A percentile compares a stretch with the other conserved stretches of the same genome.
phyloP scores from a whole-genome alignment of 805 yeast species.

The Suhomyces emberorum region DNA sequence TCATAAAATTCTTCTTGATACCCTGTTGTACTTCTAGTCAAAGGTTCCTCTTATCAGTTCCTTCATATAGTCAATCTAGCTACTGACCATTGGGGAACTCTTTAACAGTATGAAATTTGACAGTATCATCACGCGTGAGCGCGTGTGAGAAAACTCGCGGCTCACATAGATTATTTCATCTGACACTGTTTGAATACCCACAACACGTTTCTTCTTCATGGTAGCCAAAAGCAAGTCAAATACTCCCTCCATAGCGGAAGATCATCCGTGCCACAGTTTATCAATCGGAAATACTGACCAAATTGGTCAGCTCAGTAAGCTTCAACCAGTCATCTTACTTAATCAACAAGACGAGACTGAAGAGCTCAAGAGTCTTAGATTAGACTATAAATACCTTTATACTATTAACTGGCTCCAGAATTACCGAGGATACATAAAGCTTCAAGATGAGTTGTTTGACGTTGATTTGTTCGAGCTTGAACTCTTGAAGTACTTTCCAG shows the following conservation, averaged over 20 bases:
- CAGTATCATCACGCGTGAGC: too few relatives aligned
- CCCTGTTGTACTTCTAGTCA: too few relatives aligned
- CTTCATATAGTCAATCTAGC: too few relatives aligned
- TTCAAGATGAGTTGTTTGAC: slow-evolving; percentile 53
- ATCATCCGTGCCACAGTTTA: slow-evolving; percentile 2
- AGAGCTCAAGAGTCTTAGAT: slow-evolving; percentile 12
- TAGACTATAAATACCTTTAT: slow-evolving; percentile 17
- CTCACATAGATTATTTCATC: background rate
- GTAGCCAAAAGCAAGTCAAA: slow-evolving; percentile 7
- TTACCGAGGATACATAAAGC: slow-evolving; percentile 49
- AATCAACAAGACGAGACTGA: slow-evolving; percentile 10
- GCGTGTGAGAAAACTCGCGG: too few relatives aligned
- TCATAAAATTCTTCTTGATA: too few relatives aligned
- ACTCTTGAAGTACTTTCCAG: slow-evolving; percentile 32
- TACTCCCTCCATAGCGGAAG: slow-evolving; percentile 3
- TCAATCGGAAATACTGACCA: slow-evolving; percentile 12
- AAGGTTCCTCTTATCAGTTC: too few relatives aligned
- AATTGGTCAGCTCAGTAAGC: slow-evolving; percentile 9
- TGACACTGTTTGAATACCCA: too few relatives aligned
- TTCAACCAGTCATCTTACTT: slow-evolving; percentile 9
- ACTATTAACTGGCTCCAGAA: slow-evolving; percentile 56
- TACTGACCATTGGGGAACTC: too few relatives aligned
- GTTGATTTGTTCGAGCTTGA: slow-evolving; percentile 63
- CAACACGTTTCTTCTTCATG: slow-evolving; percentile 1
- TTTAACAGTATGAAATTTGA: too few relatives aligned